Conservation (phyloP, 129 eudicot species). For the Flaveria robusta region DNA sequence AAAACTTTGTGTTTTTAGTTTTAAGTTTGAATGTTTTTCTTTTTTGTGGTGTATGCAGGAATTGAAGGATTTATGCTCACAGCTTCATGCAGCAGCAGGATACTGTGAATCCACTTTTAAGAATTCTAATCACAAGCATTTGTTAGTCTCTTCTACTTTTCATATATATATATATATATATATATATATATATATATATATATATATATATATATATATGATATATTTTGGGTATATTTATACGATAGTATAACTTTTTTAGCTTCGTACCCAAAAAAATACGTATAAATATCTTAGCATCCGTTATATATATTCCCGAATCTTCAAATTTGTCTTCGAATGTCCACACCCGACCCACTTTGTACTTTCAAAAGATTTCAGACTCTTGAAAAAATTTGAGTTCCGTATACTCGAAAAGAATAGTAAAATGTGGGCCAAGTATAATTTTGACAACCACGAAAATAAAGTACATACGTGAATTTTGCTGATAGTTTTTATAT, state of each 20-base stretch:
- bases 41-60: constrained; percentile 45
- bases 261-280: background rate
- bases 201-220: too few species aligned
- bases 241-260: background rate
- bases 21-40: background rate
- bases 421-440: background rate
- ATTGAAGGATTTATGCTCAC: constrained; percentile 70
- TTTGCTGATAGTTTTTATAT: background rate
- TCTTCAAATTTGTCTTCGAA: background rate
- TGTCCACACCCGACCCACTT: background rate
- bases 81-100: constrained; percentile 76
- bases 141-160: constrained; percentile 37
- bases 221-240: background rate
- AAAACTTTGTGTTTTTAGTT: background rate
- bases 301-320: background rate
- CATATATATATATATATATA: background rate
- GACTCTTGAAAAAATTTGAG: background rate
- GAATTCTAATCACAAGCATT: constrained; percentile 43
- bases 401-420: background rate
- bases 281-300: background rate
- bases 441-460: too few species aligned
- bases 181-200: too few species aligned
- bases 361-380: background rate
- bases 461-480: background rate
- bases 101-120: constrained; percentile 56